These are phyloP conservation scores for Suillus subaureus DNA, from an alignment of 768 basidiomycete genomes.

Conservation along the genomic window DNA sequence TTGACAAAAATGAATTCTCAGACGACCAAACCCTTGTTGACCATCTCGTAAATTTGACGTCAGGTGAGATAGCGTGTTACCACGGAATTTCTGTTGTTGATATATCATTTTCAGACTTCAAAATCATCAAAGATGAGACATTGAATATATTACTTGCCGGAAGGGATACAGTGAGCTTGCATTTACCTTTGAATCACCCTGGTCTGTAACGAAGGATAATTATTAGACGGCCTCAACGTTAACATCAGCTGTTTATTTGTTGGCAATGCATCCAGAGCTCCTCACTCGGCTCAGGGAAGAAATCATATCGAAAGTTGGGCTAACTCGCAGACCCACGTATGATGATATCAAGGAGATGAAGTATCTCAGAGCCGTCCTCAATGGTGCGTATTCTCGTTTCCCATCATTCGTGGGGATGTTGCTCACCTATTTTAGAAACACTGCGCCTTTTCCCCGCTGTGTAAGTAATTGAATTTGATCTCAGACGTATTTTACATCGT, in stretches of 20 bases:
- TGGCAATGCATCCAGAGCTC: constrained; percentile 48
- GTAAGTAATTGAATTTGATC: constrained; percentile 17
- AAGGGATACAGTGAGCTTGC: constrained; percentile 41
- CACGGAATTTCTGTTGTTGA: background rate
- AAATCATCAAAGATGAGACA: constrained; percentile 42
- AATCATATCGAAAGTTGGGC: constrained; percentile 40
- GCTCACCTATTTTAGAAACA: constrained; percentile 26
- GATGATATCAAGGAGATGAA: constrained; percentile 47
- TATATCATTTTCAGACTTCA: constrained; percentile 24
- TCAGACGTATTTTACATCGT: background rate
- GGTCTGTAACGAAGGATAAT: constrained; percentile 3
- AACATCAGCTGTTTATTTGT: constrained; percentile 47
- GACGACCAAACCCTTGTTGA: constrained; percentile 46
- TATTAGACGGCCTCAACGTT: constrained; percentile 45
- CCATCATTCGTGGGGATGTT: background rate
- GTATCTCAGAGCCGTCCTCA: constrained; percentile 45
- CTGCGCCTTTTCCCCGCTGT: constrained; percentile 36
- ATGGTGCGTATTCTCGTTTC: constrained; percentile 32
- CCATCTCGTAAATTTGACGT: constrained; percentile 39
- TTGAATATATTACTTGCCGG: constrained; percentile 48
- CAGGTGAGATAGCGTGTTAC: constrained; percentile 27
- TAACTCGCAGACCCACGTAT: constrained; percentile 37
- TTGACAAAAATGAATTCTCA: constrained; percentile 15
- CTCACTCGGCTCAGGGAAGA: constrained; percentile 44
- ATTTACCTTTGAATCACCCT: background rate